Conservation (phyloP, 1,284 basidiomycete genomes). For the Pyrrhoderma lamaoense region DNA sequence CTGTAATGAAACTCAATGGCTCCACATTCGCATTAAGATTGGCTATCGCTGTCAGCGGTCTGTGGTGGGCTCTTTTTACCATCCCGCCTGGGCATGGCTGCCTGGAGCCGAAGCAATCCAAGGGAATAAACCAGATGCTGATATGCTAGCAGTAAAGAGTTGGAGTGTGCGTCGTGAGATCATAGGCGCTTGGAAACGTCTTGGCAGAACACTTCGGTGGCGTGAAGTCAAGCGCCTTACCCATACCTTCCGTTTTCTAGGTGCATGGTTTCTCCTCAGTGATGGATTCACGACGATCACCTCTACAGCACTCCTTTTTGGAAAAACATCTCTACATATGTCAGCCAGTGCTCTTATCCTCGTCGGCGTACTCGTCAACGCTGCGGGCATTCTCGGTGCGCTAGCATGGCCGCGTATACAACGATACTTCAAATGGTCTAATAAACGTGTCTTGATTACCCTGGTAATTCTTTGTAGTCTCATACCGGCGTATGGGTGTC, state of each 20-base stretch:
- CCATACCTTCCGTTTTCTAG: conserved; percentile 81
- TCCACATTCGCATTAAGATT: conserved; percentile 70
- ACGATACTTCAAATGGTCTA: conserved; percentile 52
- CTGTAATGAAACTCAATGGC: conserved; percentile 58
- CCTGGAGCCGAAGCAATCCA: conserved; percentile 32
- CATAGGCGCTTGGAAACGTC: conserved; percentile 54
- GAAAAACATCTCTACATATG: conserved; percentile 75
- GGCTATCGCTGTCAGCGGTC: conserved; percentile 72
- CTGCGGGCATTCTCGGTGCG: conserved; percentile 68
- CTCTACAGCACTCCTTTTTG: conserved; percentile 76
- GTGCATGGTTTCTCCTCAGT: conserved; percentile 87
- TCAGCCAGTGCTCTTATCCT: conserved; percentile 60
- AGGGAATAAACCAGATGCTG: conserved; percentile 20
- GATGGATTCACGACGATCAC: conserved; percentile 85
- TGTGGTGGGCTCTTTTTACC: conserved; percentile 81
- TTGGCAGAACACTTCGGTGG: conserved; percentile 63
- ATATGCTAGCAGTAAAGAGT: background rate
- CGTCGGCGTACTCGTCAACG: conserved; percentile 62
- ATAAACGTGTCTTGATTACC: conserved; percentile 56
- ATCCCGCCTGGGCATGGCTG: conserved; percentile 71
- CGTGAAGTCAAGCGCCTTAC: conserved; percentile 63
- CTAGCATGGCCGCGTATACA: conserved; percentile 66
- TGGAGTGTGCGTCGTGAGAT: conserved; percentile 51
- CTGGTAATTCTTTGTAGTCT: conserved; percentile 61
- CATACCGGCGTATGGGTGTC: conserved; percentile 77